These are phyloP conservation scores for Lipomyces kockii DNA, from an alignment of 805 yeast species.

Conservation along the genomic window DNA sequence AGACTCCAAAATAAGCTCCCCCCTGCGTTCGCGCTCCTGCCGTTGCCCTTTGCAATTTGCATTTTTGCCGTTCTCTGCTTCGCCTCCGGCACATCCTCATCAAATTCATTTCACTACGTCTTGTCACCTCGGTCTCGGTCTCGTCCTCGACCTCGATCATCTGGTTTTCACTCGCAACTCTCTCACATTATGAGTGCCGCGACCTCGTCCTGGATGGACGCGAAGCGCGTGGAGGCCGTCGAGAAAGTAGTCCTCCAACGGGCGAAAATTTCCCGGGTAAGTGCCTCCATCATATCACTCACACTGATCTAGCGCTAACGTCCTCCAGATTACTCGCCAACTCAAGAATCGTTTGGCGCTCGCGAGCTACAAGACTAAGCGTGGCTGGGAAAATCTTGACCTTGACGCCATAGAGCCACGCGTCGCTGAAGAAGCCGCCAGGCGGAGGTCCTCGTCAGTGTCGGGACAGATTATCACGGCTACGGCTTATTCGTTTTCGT, in stretches of 20 bases:
- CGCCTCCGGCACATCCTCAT: slow-evolving; percentile 12
- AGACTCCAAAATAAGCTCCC: background rate
- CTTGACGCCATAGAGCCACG: slow-evolving; percentile 47
- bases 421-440: slow-evolving; percentile 36
- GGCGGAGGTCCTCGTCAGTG: slow-evolving; percentile 9
- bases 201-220: slow-evolving; percentile 35
- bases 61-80: background rate
- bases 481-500: background rate
- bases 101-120: background rate
- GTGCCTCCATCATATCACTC: slow-evolving; percentile 9
- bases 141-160: background rate
- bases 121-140: background rate
- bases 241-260: slow-evolving; percentile 48
- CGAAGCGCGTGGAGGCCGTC: slow-evolving; percentile 36
- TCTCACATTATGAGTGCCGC: slow-evolving; percentile 18
- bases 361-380: slow-evolving; percentile 50
- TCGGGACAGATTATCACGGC: background rate
- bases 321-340: slow-evolving; percentile 46
- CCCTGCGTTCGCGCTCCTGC: background rate
- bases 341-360: slow-evolving; percentile 50
- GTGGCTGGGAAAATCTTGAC: slow-evolving; percentile 48
- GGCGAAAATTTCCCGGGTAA: slow-evolving; percentile 49
- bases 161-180: background rate
- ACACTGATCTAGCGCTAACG: background rate
- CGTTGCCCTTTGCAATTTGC: background rate